These are phyloP conservation scores for Xerocomellus amylosporus DNA, from an alignment of 768 basidiomycete species.

Conservation along the genomic window DNA sequence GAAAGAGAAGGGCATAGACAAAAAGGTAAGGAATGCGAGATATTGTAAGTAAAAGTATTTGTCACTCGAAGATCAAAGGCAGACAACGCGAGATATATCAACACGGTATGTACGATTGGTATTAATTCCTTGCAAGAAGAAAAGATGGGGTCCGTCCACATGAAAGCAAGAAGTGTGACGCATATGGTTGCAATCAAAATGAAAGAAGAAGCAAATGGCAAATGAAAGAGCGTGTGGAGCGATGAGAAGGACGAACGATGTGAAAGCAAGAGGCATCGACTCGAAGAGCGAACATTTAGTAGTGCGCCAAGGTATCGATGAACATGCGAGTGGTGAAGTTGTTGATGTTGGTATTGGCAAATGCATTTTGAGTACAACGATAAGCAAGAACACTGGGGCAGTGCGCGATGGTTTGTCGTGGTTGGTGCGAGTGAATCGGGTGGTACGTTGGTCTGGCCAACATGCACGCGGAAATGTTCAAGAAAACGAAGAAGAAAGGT, in stretches of 20 bases:
- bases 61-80: neutral
- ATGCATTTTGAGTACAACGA: slow-evolving; percentile 20
- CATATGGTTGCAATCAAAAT: slow-evolving; percentile 1
- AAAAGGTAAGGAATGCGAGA: neutral
- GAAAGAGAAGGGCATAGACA: neutral
- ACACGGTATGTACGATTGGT: slow-evolving; percentile 10
- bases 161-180: slow-evolving; percentile 2
- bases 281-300: slow-evolving; percentile 5
- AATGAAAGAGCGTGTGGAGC: neutral
- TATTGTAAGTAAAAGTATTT: neutral
- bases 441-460: neutral
- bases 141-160: slow-evolving; percentile 1
- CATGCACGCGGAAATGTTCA: neutral
- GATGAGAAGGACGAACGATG: neutral
- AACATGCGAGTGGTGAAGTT: neutral
- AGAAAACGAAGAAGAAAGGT: neutral
- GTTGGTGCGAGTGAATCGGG: neutral
- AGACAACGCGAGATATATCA: slow-evolving; percentile 1
- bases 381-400: neutral
- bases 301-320: slow-evolving; percentile 15
- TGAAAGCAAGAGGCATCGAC: slow-evolving; percentile 6
- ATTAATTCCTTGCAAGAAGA: slow-evolving; percentile 17
- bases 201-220: neutral
- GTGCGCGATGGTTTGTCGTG: neutral
- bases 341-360: slow-evolving; percentile 4